Conservation (phyloP, 768 basidiomycete genomes). For the Megacollybia marginata region DNA sequence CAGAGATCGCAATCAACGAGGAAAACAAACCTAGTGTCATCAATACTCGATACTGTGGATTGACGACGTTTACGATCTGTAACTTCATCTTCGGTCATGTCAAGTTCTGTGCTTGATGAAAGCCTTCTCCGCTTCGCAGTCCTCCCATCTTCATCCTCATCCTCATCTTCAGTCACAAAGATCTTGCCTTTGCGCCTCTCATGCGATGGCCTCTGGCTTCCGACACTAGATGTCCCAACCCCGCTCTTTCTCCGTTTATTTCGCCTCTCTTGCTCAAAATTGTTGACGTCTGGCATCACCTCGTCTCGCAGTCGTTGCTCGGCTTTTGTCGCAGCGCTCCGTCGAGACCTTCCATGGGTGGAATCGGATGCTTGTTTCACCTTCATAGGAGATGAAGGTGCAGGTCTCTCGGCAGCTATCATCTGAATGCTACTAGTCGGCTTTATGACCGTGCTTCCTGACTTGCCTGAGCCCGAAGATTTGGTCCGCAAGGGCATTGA, state of each 20-base stretch:
- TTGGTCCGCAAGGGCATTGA: no score
- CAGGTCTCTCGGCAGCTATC: background rate
- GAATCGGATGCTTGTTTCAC: background rate
- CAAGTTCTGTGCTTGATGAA: no score
- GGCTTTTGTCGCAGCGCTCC: slow-evolving; percentile 39
- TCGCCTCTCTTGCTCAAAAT: slow-evolving; percentile 57
- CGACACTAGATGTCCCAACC: slow-evolving; percentile 10
- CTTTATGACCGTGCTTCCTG: background rate
- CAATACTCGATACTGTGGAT: slow-evolving; percentile 8
- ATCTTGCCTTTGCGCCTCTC: background rate
- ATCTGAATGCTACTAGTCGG: background rate
- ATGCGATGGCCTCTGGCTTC: background rate
- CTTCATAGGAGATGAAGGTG: background rate
- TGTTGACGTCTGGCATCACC: slow-evolving; percentile 74
- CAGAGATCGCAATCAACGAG: background rate
- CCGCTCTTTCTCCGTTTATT: slow-evolving; percentile 21
- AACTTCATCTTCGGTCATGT: no score
- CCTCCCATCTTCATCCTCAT: background rate
- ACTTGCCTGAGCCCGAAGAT: no score
- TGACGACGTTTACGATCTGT: background rate
- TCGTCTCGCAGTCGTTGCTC: slow-evolving; percentile 47
- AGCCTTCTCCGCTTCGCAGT: background rate
- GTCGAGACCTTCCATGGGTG: slow-evolving; percentile 16
- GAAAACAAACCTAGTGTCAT: background rate
- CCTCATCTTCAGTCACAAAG: background rate